Base-by-base conservation (phyloP, 75 land plant species). In the Adiantum capillusveneris region DNA sequence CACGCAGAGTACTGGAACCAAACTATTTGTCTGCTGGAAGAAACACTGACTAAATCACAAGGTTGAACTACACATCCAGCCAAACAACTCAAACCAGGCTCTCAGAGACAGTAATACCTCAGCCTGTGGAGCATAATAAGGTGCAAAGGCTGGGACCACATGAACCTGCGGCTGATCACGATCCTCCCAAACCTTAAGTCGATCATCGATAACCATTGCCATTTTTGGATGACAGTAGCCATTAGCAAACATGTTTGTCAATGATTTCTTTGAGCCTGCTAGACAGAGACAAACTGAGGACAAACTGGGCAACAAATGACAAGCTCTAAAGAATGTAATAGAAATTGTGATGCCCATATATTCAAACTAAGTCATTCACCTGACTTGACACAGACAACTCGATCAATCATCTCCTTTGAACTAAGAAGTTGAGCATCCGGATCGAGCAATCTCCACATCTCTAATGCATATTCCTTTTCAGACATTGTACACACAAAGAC, bases 391-490 rank as follows among this genome's bases (percentile, higher is more conserved):
- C 81, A 79, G 20, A 69, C 62, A 27, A 79, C 79, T 49, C 81
- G 73, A 17, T 79, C 81, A 43, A 42, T 44, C 21, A 79, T 43
- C 57, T 79, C 79, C 24, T 25, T 45, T 22, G 69, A 27, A 29
- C 58, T 67, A 29, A 79, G 76, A 17, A 79, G 57, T 5, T 68
- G 80, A 29, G 80, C 63, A 21, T 79, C 81, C 16, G 80, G 73
- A 45, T 79, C 81, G 44, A 79, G 74, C n/a, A 79, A 62, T 50
- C 81, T 64, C 81, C 81, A 79, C 81, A 79, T 79, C 41, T 79
- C 81, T 29, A 79, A 45, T 19, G 81, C 81, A 61, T 79, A 79
- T 53, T 79, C 81, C 58, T 66, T 79, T 58, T 76, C 81, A 24
- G 81, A 63, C 81, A 79, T 75, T 2, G 81, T 79, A 57, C 81